Conservation (phyloP, 2,329 filamentous ascomycete species). For the Calonectria naviculata region DNA sequence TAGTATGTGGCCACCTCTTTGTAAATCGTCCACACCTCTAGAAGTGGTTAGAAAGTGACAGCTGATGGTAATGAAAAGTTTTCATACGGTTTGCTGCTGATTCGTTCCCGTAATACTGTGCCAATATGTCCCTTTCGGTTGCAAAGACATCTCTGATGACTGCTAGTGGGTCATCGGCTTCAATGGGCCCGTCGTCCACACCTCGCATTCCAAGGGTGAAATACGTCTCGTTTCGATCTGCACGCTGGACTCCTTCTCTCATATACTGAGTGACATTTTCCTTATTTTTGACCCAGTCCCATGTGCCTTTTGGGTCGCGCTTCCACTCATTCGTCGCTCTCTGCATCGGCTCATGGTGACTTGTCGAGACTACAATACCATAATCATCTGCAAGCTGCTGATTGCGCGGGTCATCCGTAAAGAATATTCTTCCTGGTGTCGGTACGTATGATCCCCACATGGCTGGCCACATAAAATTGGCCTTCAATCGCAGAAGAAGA, state of each 20-base stretch:
- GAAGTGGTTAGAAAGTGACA: neutral
- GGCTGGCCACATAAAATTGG: neutral
- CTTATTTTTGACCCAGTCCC: neutral
- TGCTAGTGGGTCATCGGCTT: neutral
- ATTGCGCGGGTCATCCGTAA: neutral
- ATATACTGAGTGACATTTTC: neutral
- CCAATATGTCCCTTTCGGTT: neutral
- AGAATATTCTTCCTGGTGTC: neutral
- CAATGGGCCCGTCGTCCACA: neutral
- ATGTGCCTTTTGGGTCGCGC: neutral
- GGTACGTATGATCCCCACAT: neutral
- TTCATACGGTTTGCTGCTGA: neutral
- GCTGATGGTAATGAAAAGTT: neutral
- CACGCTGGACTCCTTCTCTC: neutral
- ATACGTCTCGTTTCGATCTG: neutral
- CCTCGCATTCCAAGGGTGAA: neutral
- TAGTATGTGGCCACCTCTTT: neutral
- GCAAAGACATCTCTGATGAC: neutral
- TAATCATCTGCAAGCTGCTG: neutral
- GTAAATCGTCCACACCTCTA: neutral
- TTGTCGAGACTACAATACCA: neutral
- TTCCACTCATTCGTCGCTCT: neutral
- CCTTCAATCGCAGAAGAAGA: neutral
- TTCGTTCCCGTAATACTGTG: neutral
- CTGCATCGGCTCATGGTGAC: neutral